Conservation (phyloP, 2,329 filamentous ascomycete genomes). For the Curvularia lunata region DNA sequence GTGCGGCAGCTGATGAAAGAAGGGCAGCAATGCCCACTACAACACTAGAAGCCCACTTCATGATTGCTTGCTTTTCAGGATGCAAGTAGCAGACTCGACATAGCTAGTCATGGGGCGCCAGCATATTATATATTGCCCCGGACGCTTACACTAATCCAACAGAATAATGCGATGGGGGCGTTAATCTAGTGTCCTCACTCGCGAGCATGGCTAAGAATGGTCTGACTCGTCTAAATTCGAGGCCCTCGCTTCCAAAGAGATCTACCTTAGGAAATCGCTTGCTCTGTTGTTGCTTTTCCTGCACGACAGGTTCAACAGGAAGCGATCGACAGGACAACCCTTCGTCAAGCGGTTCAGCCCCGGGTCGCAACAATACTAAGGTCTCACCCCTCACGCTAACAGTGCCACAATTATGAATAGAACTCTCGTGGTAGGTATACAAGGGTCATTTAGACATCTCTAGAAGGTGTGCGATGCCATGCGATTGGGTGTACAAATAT, state of each 20-base stretch:
- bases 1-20: slow-evolving; percentile 7
- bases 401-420: too few species aligned
- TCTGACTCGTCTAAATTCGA: neutral
- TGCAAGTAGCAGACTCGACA: neutral
- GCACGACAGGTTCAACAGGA: neutral
- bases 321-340: slow-evolving; percentile 5
- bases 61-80: neutral
- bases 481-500: neutral
- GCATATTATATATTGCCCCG: slow-evolving; percentile 8
- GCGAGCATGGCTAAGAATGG: slow-evolving; percentile 6
- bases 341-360: slow-evolving; percentile 6
- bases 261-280: neutral
- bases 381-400: neutral
- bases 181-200: slow-evolving; percentile 1
- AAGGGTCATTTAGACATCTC: neutral
- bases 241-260: neutral
- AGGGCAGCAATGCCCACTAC: slow-evolving; percentile 10
- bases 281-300: slow-evolving; percentile 1
- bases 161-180: neutral
- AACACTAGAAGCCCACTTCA: slow-evolving; percentile 9
- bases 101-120: neutral
- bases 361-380: neutral
- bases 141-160: neutral
- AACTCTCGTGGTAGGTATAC: neutral
- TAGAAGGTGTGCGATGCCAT: neutral